These are phyloP conservation scores for Cicer chorassanicum DNA, from an alignment of 306 rosid species.

Conservation along the genomic window DNA sequence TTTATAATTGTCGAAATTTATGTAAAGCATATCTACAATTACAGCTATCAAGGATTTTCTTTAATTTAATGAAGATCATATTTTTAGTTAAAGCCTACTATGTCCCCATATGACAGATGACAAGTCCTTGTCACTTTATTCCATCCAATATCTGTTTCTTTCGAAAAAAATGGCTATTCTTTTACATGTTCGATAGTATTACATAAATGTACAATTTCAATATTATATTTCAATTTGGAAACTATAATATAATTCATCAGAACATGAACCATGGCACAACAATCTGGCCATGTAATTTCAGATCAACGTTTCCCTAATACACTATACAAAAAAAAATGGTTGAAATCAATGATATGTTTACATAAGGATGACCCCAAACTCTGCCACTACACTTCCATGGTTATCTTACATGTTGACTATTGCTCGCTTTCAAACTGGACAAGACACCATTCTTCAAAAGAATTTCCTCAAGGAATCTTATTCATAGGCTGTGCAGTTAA, in stretches of 20 bases:
- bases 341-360: slow-evolving; percentile 16
- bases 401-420: slow-evolving; percentile 5
- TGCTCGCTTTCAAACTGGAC: slow-evolving; percentile 14
- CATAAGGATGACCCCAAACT: slow-evolving; percentile 18
- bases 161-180: background rate
- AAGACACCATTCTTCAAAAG: slow-evolving; percentile 10
- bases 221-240: background rate
- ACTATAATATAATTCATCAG: slow-evolving; percentile 4
- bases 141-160: too few species aligned
- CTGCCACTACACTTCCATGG: slow-evolving; percentile 16
- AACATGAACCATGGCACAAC: slow-evolving; percentile 13
- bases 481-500: slow-evolving; percentile 26
- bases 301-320: slow-evolving; percentile 6
- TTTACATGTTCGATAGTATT: background rate
- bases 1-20: too few species aligned
- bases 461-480: background rate
- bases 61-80: too few species aligned
- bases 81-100: too few species aligned
- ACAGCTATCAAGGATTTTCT: too few species aligned
- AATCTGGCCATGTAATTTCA: background rate
- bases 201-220: background rate
- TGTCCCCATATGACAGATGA: too few species aligned
- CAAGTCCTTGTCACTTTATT: too few species aligned
- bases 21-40: too few species aligned
- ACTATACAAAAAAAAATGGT: slow-evolving; percentile 30